These are phyloP conservation scores for Phaffomyces thermotolerans DNA, from an alignment of 805 yeast species.

Conservation along the genomic window DNA sequence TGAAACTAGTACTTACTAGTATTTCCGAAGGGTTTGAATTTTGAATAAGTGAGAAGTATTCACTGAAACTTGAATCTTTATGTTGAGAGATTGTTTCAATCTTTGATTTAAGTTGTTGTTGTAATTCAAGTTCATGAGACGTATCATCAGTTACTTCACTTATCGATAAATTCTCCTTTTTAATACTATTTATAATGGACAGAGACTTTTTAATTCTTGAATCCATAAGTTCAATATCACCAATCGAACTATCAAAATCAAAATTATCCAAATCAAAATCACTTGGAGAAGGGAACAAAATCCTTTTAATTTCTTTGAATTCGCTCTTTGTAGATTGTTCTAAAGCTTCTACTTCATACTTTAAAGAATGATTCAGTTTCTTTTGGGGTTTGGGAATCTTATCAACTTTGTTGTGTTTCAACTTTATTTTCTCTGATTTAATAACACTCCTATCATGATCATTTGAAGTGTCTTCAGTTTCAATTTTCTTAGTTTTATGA, in stretches of 20 bases:
- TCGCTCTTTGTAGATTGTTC: too few relatives aligned
- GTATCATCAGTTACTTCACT: background rate
- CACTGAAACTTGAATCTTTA: background rate
- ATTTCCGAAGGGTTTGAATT: conserved; percentile 13
- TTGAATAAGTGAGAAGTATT: conserved; percentile 3
- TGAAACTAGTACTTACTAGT: conserved; percentile 4
- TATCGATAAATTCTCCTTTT: background rate
- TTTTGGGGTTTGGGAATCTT: background rate
- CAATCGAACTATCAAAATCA: conserved; percentile 10
- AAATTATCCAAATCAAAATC: conserved; percentile 5
- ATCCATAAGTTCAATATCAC: conserved; percentile 6
- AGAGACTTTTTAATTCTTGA: background rate
- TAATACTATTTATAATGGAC: background rate
- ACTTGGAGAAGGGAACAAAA: conserved; percentile 3
- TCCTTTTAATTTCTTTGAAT: background rate
- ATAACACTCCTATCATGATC: background rate
- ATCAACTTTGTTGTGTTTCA: background rate
- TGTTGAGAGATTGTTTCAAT: background rate
- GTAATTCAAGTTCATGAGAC: conserved; percentile 3
- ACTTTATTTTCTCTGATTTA: background rate
- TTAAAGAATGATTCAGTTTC: background rate
- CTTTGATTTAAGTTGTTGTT: conserved; percentile 1
- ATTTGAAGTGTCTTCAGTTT: background rate
- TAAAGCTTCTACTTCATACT: too few relatives aligned
- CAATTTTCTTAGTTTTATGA: background rate